Base-by-base conservation (phyloP, 2,329 filamentous ascomycete genomes). In the Metarhizium album region DNA sequence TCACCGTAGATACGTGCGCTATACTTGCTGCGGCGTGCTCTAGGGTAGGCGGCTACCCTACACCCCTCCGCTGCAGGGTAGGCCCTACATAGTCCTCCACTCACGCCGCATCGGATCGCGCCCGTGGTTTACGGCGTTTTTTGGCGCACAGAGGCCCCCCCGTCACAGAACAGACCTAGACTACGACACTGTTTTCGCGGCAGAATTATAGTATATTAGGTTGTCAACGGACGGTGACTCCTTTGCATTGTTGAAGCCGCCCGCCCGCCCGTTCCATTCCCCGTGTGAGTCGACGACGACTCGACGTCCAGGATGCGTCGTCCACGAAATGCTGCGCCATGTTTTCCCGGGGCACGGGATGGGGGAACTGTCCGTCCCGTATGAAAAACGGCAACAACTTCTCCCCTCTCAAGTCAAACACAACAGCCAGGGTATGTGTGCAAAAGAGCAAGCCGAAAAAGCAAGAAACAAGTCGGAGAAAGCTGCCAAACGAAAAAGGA, bases 361-460 rank as follows among this genome's bases (percentile, higher is more conserved):
- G n/a, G n/a, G n/a, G n/a, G n/a, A n/a, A 11, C 20, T 18, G 16
- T 8, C 11, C 37, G 5, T 20, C 9, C 14, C 9, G 5, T 40
- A 46, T 13, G 7, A 46, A 33, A 35, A 18, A 43, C 16, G 43
- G 27, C 29, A 31, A 45, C 13, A 40, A 40, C 47, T 14, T 24
- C 37, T 20, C 29, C 31, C 40, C 7, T n/a, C 22, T 24, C 14
- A 4, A 24, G 27, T 16, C 9, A 43, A n/a, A n/a, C n/a, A n/a
- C n/a, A n/a, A 60, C 58, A 54, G 51, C 57, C 60, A 60, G 56
- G 58, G 58, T 60, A 60, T 43, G 40, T 62, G 38, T 46, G n/a
- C 35, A 29, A 27, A 38, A 45, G 8, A 37, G 5, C 27, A 46
- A 35, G 43, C 35, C n/a, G n/a, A n/a, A n/a, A n/a, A n/a, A n/a